Conservation (phyloP, 495 filamentous ascomycete genomes). For the Trichoderma virens region DNA sequence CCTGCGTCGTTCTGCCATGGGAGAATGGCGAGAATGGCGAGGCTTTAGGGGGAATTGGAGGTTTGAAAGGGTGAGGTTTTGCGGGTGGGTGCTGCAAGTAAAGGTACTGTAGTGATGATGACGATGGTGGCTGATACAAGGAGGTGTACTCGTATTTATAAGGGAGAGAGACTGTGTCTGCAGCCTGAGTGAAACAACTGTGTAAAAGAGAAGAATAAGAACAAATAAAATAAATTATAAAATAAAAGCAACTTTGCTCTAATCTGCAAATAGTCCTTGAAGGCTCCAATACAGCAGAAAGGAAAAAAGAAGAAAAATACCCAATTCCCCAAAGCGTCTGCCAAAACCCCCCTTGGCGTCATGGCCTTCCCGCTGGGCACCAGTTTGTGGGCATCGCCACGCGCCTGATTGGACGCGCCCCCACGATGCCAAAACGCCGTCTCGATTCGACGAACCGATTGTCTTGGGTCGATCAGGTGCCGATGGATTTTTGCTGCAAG, state of each 20-base stretch:
- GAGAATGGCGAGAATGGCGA: background rate
- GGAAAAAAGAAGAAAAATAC: background rate
- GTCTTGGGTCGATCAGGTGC: background rate
- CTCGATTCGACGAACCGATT: background rate
- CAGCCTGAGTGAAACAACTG: background rate
- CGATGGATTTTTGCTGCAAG: background rate
- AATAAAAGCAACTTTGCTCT: too few species aligned
- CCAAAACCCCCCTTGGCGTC: background rate
- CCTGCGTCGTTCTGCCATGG: background rate
- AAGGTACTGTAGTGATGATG: background rate
- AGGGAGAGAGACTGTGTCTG: too few species aligned
- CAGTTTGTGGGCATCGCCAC: background rate
- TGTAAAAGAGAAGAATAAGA: background rate
- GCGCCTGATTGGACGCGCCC: background rate
- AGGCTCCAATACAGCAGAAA: background rate
- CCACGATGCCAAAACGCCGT: background rate
- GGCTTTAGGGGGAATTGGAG: background rate
- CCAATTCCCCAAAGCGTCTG: too few species aligned
- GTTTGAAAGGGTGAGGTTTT: background rate
- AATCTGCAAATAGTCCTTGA: too few species aligned
- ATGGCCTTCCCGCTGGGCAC: background rate
- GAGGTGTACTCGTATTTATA: too few species aligned
- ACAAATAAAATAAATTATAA: background rate
- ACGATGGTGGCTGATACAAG: background rate
- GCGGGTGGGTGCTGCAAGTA: background rate